Percentiles rank a stretch among this genome's conserved stretches.
These are phyloP conservation scores for Croton laevigatus DNA, from an alignment of 441 rosid species.

Conservation along the genomic window DNA sequence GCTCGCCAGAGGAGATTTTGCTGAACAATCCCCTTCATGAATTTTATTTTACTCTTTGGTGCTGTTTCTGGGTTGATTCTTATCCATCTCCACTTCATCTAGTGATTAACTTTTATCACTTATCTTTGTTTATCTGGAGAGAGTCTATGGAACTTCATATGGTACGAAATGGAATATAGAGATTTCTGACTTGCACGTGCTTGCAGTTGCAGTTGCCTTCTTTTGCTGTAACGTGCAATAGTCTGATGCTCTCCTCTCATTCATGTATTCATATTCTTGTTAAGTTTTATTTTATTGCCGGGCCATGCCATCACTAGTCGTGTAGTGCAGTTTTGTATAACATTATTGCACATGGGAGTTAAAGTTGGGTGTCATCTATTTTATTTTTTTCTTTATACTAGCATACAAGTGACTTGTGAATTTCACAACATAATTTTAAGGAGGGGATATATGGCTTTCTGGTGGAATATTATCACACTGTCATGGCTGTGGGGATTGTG, in stretches of 20 bases:
- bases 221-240: background rate
- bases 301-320: background rate
- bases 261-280: background rate
- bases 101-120: background rate
- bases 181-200: constrained; percentile 4
- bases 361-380: background rate
- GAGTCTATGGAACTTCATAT: background rate
- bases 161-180: background rate
- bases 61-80: background rate
- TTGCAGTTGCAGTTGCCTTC: background rate
- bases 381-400: background rate
- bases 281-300: background rate
- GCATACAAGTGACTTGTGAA: background rate
- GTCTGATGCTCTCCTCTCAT: constrained; percentile 4
- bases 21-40: background rate
- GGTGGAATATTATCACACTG: background rate
- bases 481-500: constrained; percentile 1
- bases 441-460: background rate
- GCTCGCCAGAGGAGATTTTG: background rate
- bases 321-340: background rate
- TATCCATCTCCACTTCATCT: background rate
- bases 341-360: constrained; percentile 9
- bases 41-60: background rate
- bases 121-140: background rate
- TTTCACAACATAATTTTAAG: background rate